Base-by-base conservation (phyloP, 176 grass and related monocot species). In the Puya raimondii region DNA sequence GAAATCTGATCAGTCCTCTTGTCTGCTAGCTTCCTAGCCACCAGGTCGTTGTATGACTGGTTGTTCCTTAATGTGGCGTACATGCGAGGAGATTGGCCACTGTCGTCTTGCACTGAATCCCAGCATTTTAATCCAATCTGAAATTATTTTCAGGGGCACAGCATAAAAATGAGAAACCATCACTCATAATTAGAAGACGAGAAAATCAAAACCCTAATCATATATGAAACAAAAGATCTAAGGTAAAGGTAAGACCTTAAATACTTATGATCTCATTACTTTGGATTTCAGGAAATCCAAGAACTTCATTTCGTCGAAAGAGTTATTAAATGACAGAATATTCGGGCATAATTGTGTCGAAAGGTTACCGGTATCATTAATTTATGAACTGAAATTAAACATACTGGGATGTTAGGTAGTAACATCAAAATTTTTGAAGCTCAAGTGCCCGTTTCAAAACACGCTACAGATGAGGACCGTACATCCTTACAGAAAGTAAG, bases 121-220 rank as follows among this genome's bases (percentile, higher is more conserved):
- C 95, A 99, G 73, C 78, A 88, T 52, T 49, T 94, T 75, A 94
- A 91, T 74, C 90, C 95, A 73, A 99, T 88, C 95, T 99, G 75
- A 13, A 80, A 74, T 3, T 3, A 75, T 82, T 63, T 64, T 79
- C 64, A 27, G 1, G 49, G 33, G 33, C 4, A 0, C 17, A 54
- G 33, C 51, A 61, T 27, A 59, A 54, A 14, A 67, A 67, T 53
- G 12, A 85, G 23, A 67, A 51, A 9, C 70, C 23, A 64, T 26
- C 10, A 11, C 3, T 69, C 13, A 48, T 17, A 25, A 63, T 61
- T 73, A 48, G 65, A 42, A 42, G 33, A 42, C 1, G 5, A 42
- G 33, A 42, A 42, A 42, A 42, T 42, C 4, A 42, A 42, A 42
- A 42, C 5, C 33, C 4, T 42, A 8, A 42, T 42, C 33, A 42